Evolutionary conservation across 352 stramenopile species (phyloP).

Genomic region (Pythium monospermum): DNA sequence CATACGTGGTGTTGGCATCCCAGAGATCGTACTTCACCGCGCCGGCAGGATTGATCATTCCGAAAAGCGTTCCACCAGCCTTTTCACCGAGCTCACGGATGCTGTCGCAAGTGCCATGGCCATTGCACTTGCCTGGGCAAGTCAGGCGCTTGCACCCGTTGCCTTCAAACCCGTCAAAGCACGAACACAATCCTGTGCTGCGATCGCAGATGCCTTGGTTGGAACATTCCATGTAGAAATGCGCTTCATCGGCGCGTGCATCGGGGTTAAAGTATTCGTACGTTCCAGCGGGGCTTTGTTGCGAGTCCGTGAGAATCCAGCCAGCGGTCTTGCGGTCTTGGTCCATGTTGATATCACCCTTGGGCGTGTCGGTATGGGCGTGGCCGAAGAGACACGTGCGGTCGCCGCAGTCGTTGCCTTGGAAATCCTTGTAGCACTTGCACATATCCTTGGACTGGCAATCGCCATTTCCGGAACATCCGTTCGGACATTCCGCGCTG

Average conservation of each 20-base stretch:
- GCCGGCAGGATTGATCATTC: constrained; percentile 13
- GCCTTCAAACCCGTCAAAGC: constrained; percentile 90
- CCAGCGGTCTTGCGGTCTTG: constrained; percentile 25
- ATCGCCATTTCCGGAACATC: constrained; percentile 76
- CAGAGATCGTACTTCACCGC: constrained; percentile 59
- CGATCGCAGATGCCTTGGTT: constrained; percentile 93
- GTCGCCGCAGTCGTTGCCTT: constrained; percentile 77
- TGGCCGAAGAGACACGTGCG: constrained; percentile 83
- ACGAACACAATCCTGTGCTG: constrained; percentile 70
- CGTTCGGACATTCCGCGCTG: constrained; percentile 61
- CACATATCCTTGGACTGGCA: constrained; percentile 82
- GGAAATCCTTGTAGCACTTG: constrained; percentile 82
- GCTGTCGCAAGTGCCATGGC: constrained; percentile 67
- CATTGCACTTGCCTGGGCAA: constrained; percentile 69
- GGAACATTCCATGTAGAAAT: constrained; percentile 93
- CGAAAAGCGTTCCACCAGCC: constrained; percentile 36
- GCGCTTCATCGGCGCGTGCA: constrained; percentile 44
- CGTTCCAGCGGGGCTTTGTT: constrained; percentile 57
- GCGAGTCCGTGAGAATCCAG: constrained; percentile 69
- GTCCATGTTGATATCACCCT: constrained; percentile 92
- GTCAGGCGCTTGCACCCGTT: constrained; percentile 71
- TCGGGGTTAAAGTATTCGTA: constrained; percentile 71
- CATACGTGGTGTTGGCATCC: constrained; percentile 78
- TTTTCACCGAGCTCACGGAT: constrained; percentile 56
- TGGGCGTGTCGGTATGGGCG: constrained; percentile 89